These are phyloP conservation scores for Pleurotus citrinopileatus DNA, from an alignment of 768 basidiomycete genomes.

Conservation along the genomic window DNA sequence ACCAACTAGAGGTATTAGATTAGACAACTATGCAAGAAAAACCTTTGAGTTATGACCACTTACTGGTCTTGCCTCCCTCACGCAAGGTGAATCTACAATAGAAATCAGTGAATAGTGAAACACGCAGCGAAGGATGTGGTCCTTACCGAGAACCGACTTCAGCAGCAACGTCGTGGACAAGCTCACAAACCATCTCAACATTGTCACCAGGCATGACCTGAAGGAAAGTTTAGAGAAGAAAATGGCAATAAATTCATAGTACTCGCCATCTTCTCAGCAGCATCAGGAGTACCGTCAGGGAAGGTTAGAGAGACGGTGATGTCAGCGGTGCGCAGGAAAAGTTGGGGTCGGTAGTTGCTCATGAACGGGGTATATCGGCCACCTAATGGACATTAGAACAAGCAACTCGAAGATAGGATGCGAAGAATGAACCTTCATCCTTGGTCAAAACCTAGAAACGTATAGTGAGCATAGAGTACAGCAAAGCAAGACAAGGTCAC, in stretches of 20 bases:
- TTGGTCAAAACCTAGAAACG: constrained; percentile 69
- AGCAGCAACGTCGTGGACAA: constrained; percentile 83
- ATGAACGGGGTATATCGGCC: constrained; percentile 92
- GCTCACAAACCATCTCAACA: constrained; percentile 84
- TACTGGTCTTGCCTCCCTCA: constrained; percentile 91
- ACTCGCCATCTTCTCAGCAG: constrained; percentile 83
- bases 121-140: constrained; percentile 11
- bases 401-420: background rate
- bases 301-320: constrained; percentile 83
- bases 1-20: constrained; percentile 55
- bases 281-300: constrained; percentile 79
- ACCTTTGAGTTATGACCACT: constrained; percentile 24
- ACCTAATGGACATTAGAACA: constrained; percentile 31
- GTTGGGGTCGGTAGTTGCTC: constrained; percentile 90
- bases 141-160: constrained; percentile 79
- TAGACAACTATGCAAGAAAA: background rate
- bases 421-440: constrained; percentile 59
- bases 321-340: constrained; percentile 95
- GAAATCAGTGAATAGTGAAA: constrained; percentile 11
- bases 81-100: constrained; percentile 75
- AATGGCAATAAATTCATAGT: background rate
- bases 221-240: background rate
- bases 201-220: constrained; percentile 98
- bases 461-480: background rate
- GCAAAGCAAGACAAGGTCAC: constrained; percentile 20